phyloP scores from a whole-genome alignment of 2,329 filamentous ascomycete genomes.

The Penicillium sp. region DNA sequence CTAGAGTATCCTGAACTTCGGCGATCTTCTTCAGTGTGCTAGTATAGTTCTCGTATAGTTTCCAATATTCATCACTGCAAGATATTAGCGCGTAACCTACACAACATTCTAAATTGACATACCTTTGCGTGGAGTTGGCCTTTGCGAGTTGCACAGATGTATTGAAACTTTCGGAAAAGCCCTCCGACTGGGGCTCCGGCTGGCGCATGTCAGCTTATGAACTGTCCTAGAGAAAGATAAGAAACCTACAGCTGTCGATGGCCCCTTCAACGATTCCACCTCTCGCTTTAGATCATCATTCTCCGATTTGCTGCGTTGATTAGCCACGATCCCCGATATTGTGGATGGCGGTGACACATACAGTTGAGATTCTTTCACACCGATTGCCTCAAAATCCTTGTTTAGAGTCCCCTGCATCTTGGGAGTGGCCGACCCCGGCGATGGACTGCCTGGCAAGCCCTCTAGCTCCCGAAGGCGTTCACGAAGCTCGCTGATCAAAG shows the following conservation, averaged over 20 bases:
- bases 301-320: constrained; percentile 36
- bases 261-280: constrained; percentile 31
- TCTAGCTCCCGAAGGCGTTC: constrained; percentile 43
- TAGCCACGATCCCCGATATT: constrained; percentile 10
- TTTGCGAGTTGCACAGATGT: constrained; percentile 32
- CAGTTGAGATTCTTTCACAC: constrained; percentile 39
- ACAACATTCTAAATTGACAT: constrained; percentile 1
- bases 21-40: constrained; percentile 36
- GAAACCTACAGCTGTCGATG: constrained; percentile 19
- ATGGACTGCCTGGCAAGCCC: constrained; percentile 37
- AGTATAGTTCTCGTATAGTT: constrained; percentile 40
- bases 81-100: constrained; percentile 12
- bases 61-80: constrained; percentile 39
- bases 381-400: constrained; percentile 42
- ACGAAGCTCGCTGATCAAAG: constrained; percentile 40
- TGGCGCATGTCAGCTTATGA: constrained; percentile 18
- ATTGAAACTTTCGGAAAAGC: constrained; percentile 34
- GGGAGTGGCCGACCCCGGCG: constrained; percentile 38
- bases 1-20: constrained; percentile 36
- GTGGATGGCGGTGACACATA: constrained; percentile 18
- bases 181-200: constrained; percentile 27
- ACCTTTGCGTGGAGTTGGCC: constrained; percentile 37
- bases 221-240: neutral
- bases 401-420: constrained; percentile 39
- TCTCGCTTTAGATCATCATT: constrained; percentile 40